Evolutionary conservation across 352 stramenopile species (phyloP), one percentile per base, ranked within the genome.

Genomic region (Pythium brachiatum): DNA sequence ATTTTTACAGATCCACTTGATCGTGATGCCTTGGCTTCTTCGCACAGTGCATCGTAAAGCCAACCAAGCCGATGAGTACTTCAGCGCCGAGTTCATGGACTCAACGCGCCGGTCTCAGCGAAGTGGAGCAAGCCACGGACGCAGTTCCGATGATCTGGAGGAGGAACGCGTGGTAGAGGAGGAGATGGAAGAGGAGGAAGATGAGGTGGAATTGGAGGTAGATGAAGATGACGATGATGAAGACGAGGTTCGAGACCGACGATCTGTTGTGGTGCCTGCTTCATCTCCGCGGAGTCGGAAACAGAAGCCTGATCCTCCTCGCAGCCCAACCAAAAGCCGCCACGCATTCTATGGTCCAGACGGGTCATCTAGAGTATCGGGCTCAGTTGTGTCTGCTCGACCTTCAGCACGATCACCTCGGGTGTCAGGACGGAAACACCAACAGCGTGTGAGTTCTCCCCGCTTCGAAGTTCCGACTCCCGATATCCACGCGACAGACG

Each of bases 11-110:
- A 65, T 83, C n/a, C 81, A 89, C 60, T 57, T 91, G 38, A 59
- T 88, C 9, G 60, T 83, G 21, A 76, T 70, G 5, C 81, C 79
- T 26, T 88, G 79, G 78, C 56, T 91, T 12, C 60, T 91, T 18
- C 69, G 79, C 32, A 91, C 81, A 16, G 77, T 91, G 31, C 78
- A 91, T 23, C 75, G 78, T 13, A 91, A 91, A 32, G 78, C 73
- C 0, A 88, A 69, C 0, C 79, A 91, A 34, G 81, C 81, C 13
- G 78, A 91, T 29, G 71, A 86, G 46, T 86, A 86, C 64, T 91
- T 83, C 53, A 73, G 79, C 8, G 79, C 79, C 6, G 79, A 90
- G 62, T 90, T 90, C 56, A 72, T 89, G 20, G 72, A 75, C 25
- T 70, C 83, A 43, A 70, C 83, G 34, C 73, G 70, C 3, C 61